Base-by-base conservation (phyloP, 2,329 filamentous ascomycete genomes). In the Colletotrichum salicis region DNA sequence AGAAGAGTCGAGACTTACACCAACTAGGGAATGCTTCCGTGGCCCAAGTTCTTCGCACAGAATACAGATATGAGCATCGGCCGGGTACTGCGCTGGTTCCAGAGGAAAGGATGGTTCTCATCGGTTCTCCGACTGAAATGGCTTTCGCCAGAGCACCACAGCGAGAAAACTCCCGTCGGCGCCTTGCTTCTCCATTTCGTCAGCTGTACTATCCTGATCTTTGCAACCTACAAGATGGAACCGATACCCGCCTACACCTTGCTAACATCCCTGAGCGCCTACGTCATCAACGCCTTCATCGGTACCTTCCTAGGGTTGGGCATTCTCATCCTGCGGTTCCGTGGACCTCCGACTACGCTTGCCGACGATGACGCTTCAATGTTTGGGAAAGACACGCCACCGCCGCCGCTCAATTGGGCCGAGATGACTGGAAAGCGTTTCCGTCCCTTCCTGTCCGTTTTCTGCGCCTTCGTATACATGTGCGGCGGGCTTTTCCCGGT, bases 21-120 rank as follows among this genome's bases (percentile, higher is more conserved):
- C 64, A 5, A 64, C 31, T 15, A 71, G 76, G 88, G 87, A 0
- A 84, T 89, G 64, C 78, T 89, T 2, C 87, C 87, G 0, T 87
- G 79, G 64, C 82, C 86, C 4, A 81, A 82, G 45, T 86, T 88
- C 78, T 86, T 88, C 71, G 86, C 83, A 1, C 78, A 80, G 52
- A 80, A 82, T 54, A 75, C 73, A 1, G 81, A 82, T 29, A 73
- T 82, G 35, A 82, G 80, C 1, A 24, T 82, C 4, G 81, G 81
- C 0, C 77, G 80, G 2, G 70, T 82, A 0, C 68, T 82, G 5
- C 55, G 58, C 1, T 82, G 78, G 78, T 74, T 82, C 52, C 75
- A 79, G 31, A 74, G 73, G 37, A 77, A 76, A n/a, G 76, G 79
- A 1, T 77, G 76, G 74, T 80, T 81, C 37, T 74, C 71, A 13